A percentile compares a stretch with the other conserved stretches of the same genome.
These are phyloP conservation scores for Suillus subalutaceus DNA, from an alignment of 768 basidiomycete species.

Conservation along the genomic window DNA sequence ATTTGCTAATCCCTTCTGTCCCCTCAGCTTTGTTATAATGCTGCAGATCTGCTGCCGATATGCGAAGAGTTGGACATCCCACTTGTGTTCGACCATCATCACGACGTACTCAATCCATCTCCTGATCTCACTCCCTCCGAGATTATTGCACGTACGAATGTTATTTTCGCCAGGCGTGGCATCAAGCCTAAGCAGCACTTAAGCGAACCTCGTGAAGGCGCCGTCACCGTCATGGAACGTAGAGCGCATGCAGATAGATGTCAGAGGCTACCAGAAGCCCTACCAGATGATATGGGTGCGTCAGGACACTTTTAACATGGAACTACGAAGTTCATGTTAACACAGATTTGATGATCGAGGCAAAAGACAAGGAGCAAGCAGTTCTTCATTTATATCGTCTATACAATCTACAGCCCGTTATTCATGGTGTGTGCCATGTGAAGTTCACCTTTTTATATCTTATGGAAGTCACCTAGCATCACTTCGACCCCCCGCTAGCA, in stretches of 20 bases:
- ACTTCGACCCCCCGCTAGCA: constrained; percentile 46
- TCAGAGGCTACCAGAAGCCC: constrained; percentile 59
- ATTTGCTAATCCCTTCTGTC: not conserved
- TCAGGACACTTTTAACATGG: not conserved
- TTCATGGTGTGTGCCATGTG: constrained; percentile 45
- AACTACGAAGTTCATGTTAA: constrained; percentile 14
- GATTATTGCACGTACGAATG: constrained; percentile 76
- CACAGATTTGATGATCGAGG: constrained; percentile 89
- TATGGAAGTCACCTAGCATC: constrained; percentile 22
- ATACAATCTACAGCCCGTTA: constrained; percentile 70
- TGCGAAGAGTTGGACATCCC: constrained; percentile 84
- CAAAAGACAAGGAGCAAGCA: constrained; percentile 93
- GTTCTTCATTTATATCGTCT: constrained; percentile 84
- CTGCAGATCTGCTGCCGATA: constrained; percentile 84
- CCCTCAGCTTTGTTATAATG: constrained; percentile 75
- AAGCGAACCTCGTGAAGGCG: constrained; percentile 86
- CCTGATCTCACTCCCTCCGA: constrained; percentile 54
- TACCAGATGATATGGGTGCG: constrained; percentile 71
- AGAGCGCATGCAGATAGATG: constrained; percentile 89
- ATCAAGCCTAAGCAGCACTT: constrained; percentile 93
- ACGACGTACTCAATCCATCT: constrained; percentile 71
- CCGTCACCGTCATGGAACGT: constrained; percentile 79
- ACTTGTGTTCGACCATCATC: constrained; percentile 80
- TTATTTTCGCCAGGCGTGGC: constrained; percentile 72
- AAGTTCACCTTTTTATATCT: not conserved